Evolutionary conservation across 2,329 filamentous ascomycete species (phyloP).

Genomic region (Pyrenophora seminiperda): DNA sequence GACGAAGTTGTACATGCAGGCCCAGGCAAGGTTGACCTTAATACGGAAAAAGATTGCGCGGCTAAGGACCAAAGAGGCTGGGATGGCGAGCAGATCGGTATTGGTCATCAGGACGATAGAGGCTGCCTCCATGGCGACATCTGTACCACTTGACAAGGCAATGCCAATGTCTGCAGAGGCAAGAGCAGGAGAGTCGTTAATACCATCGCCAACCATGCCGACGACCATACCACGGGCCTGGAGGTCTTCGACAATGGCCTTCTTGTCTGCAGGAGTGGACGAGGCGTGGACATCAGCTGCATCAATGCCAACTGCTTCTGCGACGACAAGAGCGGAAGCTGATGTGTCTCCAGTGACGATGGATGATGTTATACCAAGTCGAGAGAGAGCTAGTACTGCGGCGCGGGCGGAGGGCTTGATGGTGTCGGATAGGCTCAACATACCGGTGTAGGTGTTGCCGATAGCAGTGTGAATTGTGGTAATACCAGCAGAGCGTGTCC

Average conservation of each 20-base stretch:
- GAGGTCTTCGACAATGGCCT: slow-evolving; percentile 77
- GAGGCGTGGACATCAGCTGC: slow-evolving; percentile 78
- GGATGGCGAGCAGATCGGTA: slow-evolving; percentile 90
- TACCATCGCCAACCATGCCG: slow-evolving; percentile 95
- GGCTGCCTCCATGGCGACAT: slow-evolving; percentile 96
- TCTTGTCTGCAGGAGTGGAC: slow-evolving; percentile 91
- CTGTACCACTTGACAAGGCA: slow-evolving; percentile 87
- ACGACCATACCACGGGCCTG: slow-evolving; percentile 76
- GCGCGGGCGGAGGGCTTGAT: slow-evolving; percentile 87
- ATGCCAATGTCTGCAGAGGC: slow-evolving; percentile 93
- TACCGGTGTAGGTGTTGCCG: slow-evolving; percentile 78
- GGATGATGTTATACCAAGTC: slow-evolving; percentile 83
- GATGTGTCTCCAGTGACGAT: slow-evolving; percentile 94
- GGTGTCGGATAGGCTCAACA: slow-evolving; percentile 83
- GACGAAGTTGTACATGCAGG: slow-evolving; percentile 88
- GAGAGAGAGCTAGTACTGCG: slow-evolving; percentile 78
- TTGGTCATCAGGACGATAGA: slow-evolving; percentile 95
- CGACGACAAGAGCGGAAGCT: slow-evolving; percentile 82
- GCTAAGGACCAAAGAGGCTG: slow-evolving; percentile 80
- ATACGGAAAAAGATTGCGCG: slow-evolving; percentile 88
- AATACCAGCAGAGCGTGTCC: slow-evolving; percentile 65
- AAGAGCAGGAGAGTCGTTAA: slow-evolving; percentile 96
- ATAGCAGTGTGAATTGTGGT: slow-evolving; percentile 93
- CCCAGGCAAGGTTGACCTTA: slow-evolving; percentile 91
- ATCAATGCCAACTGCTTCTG: slow-evolving; percentile 79